Conservation (phyloP, 2,329 filamentous ascomycete species). For the Ascochyta rabiei region DNA sequence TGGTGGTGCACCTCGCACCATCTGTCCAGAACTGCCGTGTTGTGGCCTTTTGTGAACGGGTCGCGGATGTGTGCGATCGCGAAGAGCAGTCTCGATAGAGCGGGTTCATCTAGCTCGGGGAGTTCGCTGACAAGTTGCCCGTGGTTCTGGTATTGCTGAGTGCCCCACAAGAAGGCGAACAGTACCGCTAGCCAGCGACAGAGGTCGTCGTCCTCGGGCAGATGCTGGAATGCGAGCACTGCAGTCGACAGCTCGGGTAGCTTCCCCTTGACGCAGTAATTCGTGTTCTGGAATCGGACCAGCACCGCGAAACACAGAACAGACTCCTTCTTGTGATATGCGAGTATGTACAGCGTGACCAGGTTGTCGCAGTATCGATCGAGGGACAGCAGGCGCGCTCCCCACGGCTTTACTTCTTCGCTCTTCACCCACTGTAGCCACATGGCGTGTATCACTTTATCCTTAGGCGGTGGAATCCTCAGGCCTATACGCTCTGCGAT, state of each 20-base stretch:
- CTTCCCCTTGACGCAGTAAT: background rate
- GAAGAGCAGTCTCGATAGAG: slow-evolving; percentile 18
- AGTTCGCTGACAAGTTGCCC: slow-evolving; percentile 1
- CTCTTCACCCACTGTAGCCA: background rate
- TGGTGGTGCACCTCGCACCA: slow-evolving; percentile 26
- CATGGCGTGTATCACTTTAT: background rate
- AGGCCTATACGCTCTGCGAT: background rate
- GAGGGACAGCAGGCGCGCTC: background rate
- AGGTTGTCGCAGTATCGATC: slow-evolving; percentile 23
- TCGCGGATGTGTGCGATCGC: slow-evolving; percentile 10
- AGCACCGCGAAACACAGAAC: slow-evolving; percentile 16
- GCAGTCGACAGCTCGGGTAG: slow-evolving; percentile 1
- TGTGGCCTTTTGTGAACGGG: slow-evolving; percentile 12
- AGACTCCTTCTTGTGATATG: background rate
- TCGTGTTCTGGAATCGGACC: slow-evolving; percentile 23
- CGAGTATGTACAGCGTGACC: slow-evolving; percentile 21
- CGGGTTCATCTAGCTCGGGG: background rate
- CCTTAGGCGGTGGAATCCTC: background rate
- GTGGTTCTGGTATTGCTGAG: slow-evolving; percentile 5
- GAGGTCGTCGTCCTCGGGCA: slow-evolving; percentile 13
- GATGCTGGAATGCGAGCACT: slow-evolving; percentile 17
- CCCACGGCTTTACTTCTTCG: background rate
- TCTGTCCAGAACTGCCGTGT: slow-evolving; percentile 9
- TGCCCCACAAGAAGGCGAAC: slow-evolving; percentile 21
- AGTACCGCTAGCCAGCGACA: slow-evolving; percentile 26